Evolutionary conservation across 371 early-diverging fungal species (phyloP).

Genomic region (Haplosporangium sp.): DNA sequence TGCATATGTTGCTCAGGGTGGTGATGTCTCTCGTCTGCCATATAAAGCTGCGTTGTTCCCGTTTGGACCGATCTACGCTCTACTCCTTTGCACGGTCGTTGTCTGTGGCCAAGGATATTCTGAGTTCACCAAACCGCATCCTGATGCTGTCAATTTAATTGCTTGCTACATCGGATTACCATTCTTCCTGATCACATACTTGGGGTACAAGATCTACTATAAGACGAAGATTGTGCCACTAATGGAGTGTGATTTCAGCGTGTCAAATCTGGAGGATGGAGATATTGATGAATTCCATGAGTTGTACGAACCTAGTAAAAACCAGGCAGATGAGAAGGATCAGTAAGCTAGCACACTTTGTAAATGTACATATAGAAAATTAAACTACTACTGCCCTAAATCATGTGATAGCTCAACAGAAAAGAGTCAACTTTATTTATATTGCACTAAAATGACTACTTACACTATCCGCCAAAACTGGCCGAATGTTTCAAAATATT

Average conservation of each 20-base stretch:
- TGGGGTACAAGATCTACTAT: constrained; percentile 64
- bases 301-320: constrained; percentile 53
- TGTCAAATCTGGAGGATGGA: constrained; percentile 43
- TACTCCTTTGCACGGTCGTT: constrained; percentile 70
- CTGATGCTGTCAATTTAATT: constrained; percentile 54
- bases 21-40: constrained; percentile 72
- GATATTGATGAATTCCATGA: constrained; percentile 69
- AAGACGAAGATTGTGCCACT: constrained; percentile 52
- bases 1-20: constrained; percentile 71
- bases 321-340: constrained; percentile 34
- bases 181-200: constrained; percentile 64
- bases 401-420: no score
- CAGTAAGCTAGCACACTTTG: constrained; percentile 19
- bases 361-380: not conserved
- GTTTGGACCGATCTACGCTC: constrained; percentile 74
- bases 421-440: no score
- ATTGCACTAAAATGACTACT: no score
- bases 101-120: constrained; percentile 76
- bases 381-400: no score
- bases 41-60: constrained; percentile 82
- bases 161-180: constrained; percentile 68
- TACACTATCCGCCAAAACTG: no score
- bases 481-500: no score
- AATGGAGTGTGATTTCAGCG: constrained; percentile 54
- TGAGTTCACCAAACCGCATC: constrained; percentile 47